Evolutionary conservation across 352 stramenopile species (phyloP).

Genomic region (Blastocystis sp.): DNA sequence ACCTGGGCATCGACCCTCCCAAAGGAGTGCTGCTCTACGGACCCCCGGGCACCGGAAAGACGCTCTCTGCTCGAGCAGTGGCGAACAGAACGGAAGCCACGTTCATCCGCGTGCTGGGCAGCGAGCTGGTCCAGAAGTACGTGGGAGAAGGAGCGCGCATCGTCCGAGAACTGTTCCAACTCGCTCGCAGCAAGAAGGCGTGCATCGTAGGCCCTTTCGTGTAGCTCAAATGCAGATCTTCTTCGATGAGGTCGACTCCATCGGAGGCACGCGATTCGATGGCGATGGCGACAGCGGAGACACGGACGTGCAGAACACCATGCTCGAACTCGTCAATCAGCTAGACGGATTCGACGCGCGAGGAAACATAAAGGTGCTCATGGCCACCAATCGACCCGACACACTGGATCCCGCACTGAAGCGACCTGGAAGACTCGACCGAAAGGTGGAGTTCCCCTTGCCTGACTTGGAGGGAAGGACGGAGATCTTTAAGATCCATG

Average conservation of each 20-base stretch:
- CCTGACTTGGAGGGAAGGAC: conserved; percentile 93
- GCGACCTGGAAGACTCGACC: conserved; percentile 89
- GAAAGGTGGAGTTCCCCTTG: conserved; percentile 98
- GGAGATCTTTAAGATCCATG: conserved; percentile 98
- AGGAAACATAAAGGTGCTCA: conserved; percentile 98
- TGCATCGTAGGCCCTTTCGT: conserved; percentile 71
- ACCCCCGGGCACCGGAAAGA: conserved; percentile 92
- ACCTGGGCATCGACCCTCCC: conserved; percentile 93
- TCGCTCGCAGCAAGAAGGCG: conserved; percentile 95
- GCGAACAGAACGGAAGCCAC: conserved; percentile 96
- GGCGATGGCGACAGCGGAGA: conserved; percentile 84
- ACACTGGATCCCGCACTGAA: conserved; percentile 90
- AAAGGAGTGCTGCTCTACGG: conserved; percentile 97
- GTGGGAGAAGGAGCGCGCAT: conserved; percentile 96
- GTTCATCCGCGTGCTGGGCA: conserved; percentile 98
- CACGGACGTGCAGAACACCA: conserved; percentile 97
- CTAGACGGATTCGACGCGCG: conserved; percentile 96
- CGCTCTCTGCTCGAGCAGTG: conserved; percentile 87
- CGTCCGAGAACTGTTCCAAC: conserved; percentile 99
- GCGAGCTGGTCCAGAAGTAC: conserved; percentile 98
- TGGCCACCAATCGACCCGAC: conserved; percentile 94
- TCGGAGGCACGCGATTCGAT: conserved; percentile 81
- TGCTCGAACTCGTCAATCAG: conserved; percentile 96
- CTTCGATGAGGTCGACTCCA: conserved; percentile 98
- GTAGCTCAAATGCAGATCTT: conserved; percentile 75